Conservation (phyloP, 306 rosid genomes). For the Rubus idaeus region DNA sequence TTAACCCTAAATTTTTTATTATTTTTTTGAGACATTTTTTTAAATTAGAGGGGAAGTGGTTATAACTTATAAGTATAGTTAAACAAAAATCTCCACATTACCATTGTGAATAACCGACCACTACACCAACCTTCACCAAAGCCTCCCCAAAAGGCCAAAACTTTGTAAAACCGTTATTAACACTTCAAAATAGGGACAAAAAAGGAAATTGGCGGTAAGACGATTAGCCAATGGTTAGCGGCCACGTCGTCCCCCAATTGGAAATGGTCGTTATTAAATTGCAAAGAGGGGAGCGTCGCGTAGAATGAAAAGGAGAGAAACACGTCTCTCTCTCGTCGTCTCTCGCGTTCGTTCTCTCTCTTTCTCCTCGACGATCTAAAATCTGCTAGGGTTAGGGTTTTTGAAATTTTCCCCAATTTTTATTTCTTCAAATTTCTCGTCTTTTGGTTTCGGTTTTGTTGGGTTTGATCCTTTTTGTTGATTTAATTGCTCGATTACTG, state of each 20-base stretch:
- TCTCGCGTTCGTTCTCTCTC: conserved; percentile 42
- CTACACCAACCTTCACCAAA: conserved; percentile 12
- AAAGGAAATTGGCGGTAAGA: conserved; percentile 25
- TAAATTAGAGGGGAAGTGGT: too few relatives aligned
- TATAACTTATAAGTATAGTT: background rate
- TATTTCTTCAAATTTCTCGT: background rate
- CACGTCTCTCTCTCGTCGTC: conserved; percentile 35
- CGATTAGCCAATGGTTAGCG: conserved; percentile 25
- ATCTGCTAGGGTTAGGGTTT: conserved; percentile 63
- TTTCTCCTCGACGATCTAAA: conserved; percentile 58
- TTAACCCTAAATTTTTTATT: too few relatives aligned
- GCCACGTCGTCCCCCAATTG: conserved; percentile 46
- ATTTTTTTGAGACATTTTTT: too few relatives aligned
- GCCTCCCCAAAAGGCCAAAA: background rate
- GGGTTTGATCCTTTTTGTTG: background rate
- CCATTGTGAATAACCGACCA: conserved; percentile 16
- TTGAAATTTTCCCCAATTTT: conserved; percentile 11
- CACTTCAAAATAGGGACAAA: conserved; percentile 29
- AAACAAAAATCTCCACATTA: background rate
- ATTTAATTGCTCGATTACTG: conserved; percentile 12
- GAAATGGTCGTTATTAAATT: conserved; percentile 34
- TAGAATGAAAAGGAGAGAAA: conserved; percentile 23
- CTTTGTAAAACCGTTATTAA: conserved; percentile 34
- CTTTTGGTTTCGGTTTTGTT: background rate
- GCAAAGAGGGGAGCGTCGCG: conserved; percentile 26